These are phyloP conservation scores for Aristolochia contorta DNA, from an alignment of 164 flowering plant species.

Conservation along the genomic window DNA sequence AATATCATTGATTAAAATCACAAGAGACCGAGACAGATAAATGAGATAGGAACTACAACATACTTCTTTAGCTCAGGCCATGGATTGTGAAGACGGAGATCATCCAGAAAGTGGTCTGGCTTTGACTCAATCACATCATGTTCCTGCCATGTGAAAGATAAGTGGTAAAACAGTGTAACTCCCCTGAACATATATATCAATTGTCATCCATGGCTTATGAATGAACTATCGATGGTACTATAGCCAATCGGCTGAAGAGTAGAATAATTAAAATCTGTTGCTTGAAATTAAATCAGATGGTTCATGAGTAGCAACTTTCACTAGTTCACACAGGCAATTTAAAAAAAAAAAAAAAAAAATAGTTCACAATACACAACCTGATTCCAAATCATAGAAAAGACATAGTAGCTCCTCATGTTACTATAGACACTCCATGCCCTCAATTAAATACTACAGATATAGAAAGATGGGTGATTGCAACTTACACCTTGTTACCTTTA, in stretches of 20 bases:
- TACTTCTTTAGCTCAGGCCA: conserved; percentile 93
- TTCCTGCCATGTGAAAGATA: conserved; percentile 41
- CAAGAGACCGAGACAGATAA: background rate
- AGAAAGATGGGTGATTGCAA: background rate
- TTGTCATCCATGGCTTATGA: too few species aligned
- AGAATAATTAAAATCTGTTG: too few species aligned
- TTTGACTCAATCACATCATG: conserved; percentile 90
- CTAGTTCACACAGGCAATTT: background rate
- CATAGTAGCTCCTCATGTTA: background rate
- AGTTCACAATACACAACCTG: too few species aligned
- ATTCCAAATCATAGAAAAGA: background rate
- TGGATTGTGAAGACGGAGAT: conserved; percentile 84
- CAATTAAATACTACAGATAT: background rate
- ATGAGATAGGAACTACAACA: background rate
- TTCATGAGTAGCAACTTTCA: background rate
- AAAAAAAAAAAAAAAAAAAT: too few species aligned
- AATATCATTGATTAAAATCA: background rate
- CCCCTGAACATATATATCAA: too few species aligned
- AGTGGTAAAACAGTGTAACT: background rate
- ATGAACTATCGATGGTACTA: too few species aligned
- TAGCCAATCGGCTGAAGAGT: too few species aligned
- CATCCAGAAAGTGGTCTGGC: conserved; percentile 96
- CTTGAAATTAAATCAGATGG: background rate
- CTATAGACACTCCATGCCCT: background rate
- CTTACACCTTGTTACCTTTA: conserved; percentile 59